Percentiles rank a stretch among this genome's conserved stretches.
Conservation (phyloP, 2,329 filamentous ascomycete genomes). For the Monilinia fructicola region DNA sequence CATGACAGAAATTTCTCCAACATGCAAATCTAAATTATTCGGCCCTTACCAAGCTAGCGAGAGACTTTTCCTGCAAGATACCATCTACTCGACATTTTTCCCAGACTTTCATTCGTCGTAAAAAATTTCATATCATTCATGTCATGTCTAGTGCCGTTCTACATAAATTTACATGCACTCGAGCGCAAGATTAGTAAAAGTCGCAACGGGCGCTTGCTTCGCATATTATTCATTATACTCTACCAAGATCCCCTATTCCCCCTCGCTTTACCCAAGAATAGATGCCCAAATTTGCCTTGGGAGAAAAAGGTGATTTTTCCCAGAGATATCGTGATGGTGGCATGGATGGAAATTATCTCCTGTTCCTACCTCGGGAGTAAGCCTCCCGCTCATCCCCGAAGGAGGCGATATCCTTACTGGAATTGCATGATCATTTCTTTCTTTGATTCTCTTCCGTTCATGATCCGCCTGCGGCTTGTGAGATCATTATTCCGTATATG, state of each 20-base stretch:
- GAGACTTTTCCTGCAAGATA: background rate
- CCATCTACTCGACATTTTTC: background rate
- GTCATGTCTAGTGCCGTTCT: background rate
- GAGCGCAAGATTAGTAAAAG: background rate
- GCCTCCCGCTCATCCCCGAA: background rate
- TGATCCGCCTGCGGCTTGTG: background rate
- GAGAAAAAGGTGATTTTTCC: background rate
- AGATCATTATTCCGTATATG: background rate
- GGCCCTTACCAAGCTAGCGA: background rate
- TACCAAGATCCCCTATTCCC: background rate
- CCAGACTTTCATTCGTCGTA: background rate
- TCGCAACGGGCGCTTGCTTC: background rate
- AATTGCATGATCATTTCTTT: background rate
- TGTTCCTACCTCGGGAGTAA: background rate
- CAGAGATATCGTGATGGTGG: background rate
- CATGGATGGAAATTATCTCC: slow-evolving; percentile 11
- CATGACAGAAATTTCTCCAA: background rate
- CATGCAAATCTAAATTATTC: background rate
- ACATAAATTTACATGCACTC: background rate
- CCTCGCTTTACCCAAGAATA: background rate
- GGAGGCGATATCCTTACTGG: background rate
- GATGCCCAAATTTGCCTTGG: background rate
- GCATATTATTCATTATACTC: background rate
- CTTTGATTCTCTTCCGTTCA: background rate
- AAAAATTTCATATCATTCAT: background rate